A percentile compares a stretch with the other conserved stretches of the same genome.
phyloP scores from a whole-genome alignment of 306 rosid genomes.

The Begonia masoniana region DNA sequence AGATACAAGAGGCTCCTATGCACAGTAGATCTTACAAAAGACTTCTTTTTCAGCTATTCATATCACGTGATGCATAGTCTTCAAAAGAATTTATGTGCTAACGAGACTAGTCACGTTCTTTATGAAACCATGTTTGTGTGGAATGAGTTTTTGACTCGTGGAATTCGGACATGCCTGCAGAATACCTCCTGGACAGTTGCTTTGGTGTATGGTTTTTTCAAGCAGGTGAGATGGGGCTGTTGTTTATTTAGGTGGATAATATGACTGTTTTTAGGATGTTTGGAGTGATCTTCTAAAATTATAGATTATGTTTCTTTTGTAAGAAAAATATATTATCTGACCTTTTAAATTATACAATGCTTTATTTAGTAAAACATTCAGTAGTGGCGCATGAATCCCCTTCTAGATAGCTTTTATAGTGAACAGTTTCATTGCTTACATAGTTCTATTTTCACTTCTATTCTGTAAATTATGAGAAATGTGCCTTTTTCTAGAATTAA shows the following conservation, averaged over 20 bases:
- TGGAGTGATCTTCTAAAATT: too few relatives aligned
- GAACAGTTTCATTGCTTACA: too few relatives aligned
- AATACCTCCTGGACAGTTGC: constrained; percentile 89
- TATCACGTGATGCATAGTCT: constrained; percentile 90
- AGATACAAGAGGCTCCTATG: constrained; percentile 99
- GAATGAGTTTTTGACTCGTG: constrained; percentile 93
- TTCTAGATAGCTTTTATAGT: too few relatives aligned
- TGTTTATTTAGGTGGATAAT: constrained; percentile 1
- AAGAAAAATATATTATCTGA: too few relatives aligned
- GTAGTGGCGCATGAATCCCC: too few relatives aligned
- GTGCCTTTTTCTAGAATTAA: too few relatives aligned
- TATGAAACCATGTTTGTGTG: constrained; percentile 93
- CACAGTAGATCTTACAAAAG: constrained; percentile 95
- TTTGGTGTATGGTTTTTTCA: constrained; percentile 79
- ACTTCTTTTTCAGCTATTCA: constrained; percentile 98
- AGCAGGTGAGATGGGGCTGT: constrained; percentile 49
- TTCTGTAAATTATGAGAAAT: too few relatives aligned
- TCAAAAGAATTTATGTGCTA: constrained; percentile 69
- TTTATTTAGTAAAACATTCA: too few relatives aligned
- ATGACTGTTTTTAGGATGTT: too few relatives aligned
- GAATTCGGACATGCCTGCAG: constrained; percentile 64
- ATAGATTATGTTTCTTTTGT: too few relatives aligned
- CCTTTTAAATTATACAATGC: too few relatives aligned
- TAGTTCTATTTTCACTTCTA: too few relatives aligned
- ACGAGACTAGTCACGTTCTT: constrained; percentile 35